phyloP scores from a whole-genome alignment of 139 green algal species.

The Tetradesmus obliquus region DNA sequence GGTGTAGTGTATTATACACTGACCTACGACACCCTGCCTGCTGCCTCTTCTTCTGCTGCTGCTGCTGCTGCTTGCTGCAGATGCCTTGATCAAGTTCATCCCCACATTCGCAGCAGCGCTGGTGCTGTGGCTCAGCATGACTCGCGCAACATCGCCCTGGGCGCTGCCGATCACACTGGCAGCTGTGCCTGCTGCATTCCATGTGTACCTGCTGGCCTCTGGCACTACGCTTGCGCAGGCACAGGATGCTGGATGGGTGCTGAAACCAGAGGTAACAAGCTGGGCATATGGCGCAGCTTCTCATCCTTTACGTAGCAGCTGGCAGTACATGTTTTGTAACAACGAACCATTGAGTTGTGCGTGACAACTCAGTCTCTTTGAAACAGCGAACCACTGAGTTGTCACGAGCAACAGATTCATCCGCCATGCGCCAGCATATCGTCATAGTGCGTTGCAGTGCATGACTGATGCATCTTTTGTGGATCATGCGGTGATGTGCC shows the following conservation, averaged over 20 bases:
- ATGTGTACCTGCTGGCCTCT: constrained; percentile 50
- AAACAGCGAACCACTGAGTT: too few relatives aligned
- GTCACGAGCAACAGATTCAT: too few relatives aligned
- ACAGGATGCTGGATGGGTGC: constrained; percentile 72
- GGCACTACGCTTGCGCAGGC: constrained; percentile 64
- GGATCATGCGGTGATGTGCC: too few relatives aligned
- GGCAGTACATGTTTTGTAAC: too few relatives aligned
- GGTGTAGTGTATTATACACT: too few relatives aligned
- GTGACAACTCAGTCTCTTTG: too few relatives aligned
- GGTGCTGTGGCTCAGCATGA: constrained; percentile 62
- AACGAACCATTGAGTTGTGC: too few relatives aligned
- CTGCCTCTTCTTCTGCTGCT: too few relatives aligned
- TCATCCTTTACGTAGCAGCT: background rate
- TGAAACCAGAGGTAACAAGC: constrained; percentile 58
- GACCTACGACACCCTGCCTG: too few relatives aligned
- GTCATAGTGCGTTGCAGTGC: background rate
- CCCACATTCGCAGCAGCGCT: constrained; percentile 59
- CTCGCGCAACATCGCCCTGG: constrained; percentile 51
- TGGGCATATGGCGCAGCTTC: background rate
- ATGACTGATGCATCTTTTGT: too few relatives aligned
- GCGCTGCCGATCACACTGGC: constrained; percentile 73
- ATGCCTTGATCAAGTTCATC: constrained; percentile 62
- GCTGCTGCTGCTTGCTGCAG: background rate
- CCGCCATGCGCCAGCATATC: background rate
- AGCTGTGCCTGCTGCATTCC: constrained; percentile 65